Base-by-base conservation (phyloP, 2,329 filamentous ascomycete species). In the Stromatinia cepivora region DNA sequence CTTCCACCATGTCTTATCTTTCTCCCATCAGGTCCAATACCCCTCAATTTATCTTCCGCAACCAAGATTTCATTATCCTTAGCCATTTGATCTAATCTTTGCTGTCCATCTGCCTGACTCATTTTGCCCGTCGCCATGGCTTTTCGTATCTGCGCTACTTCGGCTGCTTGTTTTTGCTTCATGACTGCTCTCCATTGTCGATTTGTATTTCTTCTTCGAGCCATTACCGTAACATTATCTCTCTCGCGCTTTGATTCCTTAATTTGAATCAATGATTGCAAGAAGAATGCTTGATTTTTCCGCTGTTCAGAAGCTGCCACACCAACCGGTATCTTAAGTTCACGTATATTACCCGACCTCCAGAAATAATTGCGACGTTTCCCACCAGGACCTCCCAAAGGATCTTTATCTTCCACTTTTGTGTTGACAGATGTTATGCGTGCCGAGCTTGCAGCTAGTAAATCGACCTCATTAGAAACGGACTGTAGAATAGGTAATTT, bases 381-480 rank as follows among this genome's bases (percentile, higher is more conserved):
- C 57, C 61, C 28, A 34, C 34, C n/a, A 45, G 56, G 50, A 31
- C 54, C 67, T 67, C 34, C 57, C 48, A 9, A 25, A 46, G 68
- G 54, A 46, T 59, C 57, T 54, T 67, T 67, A 15, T 58, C 52
- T 20, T 61, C 57, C 20, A 54, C 57, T 59, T 57, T 69, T 31
- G 4, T 79, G 72, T 50, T 81, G 84, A 28, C 86, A 17, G 91
- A 91, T 58, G 90, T 82, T 70, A 96, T 86, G 69, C 92, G 88
- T 13, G 89, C 86, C 64, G 87, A 87, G 71, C 89, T 90, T 48
- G 88, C 87, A n/a, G 87, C 90, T 4, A 96, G 81, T 6, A 96
- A 82, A 76, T 94, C 90, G 50, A 92, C 88, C 34, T 86, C 84
- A 31, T 85, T 83, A 45, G 81, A 82, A 36, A 87, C 83, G 34